These are phyloP conservation scores for Botrytis cinerea DNA, from an alignment of 2,329 filamentous ascomycete species.

Conservation along the genomic window DNA sequence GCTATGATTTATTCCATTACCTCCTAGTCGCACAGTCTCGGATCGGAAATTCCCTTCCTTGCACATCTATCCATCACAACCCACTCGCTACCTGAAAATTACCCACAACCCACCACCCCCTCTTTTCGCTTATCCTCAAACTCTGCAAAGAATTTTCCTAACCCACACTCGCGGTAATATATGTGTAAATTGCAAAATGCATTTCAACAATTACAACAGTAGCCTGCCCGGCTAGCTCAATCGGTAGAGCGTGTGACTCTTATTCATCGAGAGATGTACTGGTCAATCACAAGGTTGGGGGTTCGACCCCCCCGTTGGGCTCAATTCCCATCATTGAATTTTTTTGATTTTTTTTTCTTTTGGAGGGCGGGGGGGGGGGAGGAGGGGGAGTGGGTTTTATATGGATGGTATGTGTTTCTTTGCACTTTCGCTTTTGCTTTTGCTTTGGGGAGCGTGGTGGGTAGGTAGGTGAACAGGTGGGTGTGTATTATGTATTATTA, in stretches of 20 bases:
- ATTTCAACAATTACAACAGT: not conserved
- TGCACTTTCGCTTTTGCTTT: too few species aligned
- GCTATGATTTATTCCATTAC: not conserved
- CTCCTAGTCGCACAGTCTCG: not conserved
- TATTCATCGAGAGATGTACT: conserved; percentile 10
- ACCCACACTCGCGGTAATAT: too few species aligned
- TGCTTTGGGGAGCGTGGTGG: too few species aligned
- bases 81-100: too few species aligned
- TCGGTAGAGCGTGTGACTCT: conserved; percentile 41
- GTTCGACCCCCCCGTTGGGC: conserved; percentile 14
- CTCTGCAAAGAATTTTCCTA: conserved; percentile 10
- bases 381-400: too few species aligned
- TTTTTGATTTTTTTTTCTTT: not conserved
- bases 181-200: rapidly evolving
- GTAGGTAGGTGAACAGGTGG: too few species aligned
- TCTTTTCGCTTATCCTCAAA: conserved; percentile 3
- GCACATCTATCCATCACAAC: too few species aligned
- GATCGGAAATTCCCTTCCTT: not conserved
- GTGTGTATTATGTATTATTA: too few species aligned
- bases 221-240: conserved; percentile 37
- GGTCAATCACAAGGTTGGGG: conserved; percentile 21
- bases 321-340: not conserved
- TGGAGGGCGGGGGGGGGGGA: too few species aligned
- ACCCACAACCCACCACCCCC: not conserved
- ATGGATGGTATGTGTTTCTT: too few species aligned